Percentiles rank a stretch among this genome's conserved stretches.
These are phyloP conservation scores for Margaritispora aquatica DNA, from an alignment of 495 filamentous ascomycete species.

Conservation along the genomic window DNA sequence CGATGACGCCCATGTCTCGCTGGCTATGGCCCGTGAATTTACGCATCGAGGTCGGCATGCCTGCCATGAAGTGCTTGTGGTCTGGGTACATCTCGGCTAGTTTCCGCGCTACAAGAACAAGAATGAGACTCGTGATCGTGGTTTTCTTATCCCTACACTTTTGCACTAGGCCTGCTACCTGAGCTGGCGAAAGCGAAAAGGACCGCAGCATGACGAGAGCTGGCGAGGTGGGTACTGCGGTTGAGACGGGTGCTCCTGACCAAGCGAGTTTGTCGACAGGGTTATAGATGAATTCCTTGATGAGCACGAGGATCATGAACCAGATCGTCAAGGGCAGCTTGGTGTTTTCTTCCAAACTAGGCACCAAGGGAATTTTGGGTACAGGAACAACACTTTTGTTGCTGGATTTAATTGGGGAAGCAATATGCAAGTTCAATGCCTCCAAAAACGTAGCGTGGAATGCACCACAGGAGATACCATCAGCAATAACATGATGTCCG, in stretches of 20 bases:
- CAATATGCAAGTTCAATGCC: not conserved
- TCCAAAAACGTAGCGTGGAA: conserved; percentile 6
- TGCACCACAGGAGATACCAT: not conserved
- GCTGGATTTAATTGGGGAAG: not conserved
- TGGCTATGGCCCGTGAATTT: conserved; percentile 1
- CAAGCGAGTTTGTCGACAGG: not conserved
- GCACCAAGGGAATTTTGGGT: not conserved
- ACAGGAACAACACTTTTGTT: not conserved
- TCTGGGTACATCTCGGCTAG: not conserved
- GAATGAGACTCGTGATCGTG: not conserved
- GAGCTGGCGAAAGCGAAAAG: not conserved
- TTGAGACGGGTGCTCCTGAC: not conserved
- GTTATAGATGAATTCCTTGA: conserved; percentile 1
- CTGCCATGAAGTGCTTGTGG: not conserved
- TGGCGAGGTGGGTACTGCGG: not conserved
- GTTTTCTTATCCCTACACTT: conserved; percentile 3
- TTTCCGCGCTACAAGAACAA: not conserved
- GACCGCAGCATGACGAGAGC: not conserved
- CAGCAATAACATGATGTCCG: conserved; percentile 7
- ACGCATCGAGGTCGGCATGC: not conserved
- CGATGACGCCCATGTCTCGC: not conserved
- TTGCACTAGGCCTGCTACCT: not conserved
- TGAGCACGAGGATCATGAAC: not conserved
- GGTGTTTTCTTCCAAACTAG: conserved; percentile 1
- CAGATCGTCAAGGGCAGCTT: not conserved